These are phyloP conservation scores for Leonotis leonurus DNA, from an alignment of 257 asterid species.

Conservation along the genomic window DNA sequence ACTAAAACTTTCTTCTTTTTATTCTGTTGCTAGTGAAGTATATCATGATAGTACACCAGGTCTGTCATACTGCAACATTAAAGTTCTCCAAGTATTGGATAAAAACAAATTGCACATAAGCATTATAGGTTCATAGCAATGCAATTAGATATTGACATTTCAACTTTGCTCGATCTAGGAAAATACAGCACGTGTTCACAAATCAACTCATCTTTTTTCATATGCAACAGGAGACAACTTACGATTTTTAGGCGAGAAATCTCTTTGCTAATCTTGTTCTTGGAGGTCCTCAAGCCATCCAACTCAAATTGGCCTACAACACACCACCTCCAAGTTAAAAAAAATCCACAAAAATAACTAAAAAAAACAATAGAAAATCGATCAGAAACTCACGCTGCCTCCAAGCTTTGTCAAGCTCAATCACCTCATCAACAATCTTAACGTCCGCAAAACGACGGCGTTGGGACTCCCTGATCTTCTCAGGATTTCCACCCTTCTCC, in stretches of 20 bases:
- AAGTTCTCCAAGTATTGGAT: background rate
- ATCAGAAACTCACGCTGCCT: conserved; percentile 49
- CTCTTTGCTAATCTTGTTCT: conserved; percentile 66
- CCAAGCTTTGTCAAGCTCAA: conserved; percentile 70
- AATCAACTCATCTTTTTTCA: background rate
- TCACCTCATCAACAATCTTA: conserved; percentile 69
- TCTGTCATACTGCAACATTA: background rate
- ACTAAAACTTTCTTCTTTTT: background rate
- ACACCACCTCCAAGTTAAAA: conserved; percentile 8
- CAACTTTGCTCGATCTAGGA: background rate
- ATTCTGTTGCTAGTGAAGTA: background rate
- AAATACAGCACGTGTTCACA: background rate
- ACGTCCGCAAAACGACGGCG: conserved; percentile 71
- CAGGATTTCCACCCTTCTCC: conserved; percentile 82
- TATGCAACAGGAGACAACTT: conserved; percentile 26
- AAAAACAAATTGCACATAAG: background rate
- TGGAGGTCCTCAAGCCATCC: conserved; percentile 62
- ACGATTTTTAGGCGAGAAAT: conserved; percentile 70
- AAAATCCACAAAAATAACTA: background rate
- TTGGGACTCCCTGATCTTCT: conserved; percentile 72
- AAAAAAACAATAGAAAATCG: background rate
- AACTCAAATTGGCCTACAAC: conserved; percentile 78
- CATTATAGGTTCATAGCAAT: background rate
- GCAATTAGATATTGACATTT: background rate
- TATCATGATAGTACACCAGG: background rate